Conservation (phyloP, 1,284 basidiomycete species). For the Phylloporus sp. region DNA sequence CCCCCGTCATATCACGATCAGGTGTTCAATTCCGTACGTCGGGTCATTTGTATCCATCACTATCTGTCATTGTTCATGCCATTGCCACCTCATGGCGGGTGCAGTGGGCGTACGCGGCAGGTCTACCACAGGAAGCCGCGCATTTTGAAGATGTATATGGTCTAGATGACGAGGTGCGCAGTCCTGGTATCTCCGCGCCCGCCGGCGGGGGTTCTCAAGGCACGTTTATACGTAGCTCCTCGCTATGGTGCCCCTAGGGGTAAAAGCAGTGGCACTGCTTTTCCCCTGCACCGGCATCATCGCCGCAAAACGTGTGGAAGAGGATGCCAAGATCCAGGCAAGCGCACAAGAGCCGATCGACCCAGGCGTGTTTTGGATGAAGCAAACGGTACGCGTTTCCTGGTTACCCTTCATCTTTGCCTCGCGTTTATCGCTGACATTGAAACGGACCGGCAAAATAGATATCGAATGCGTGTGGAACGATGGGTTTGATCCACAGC, state of each 20-base stretch:
- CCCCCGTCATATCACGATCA: slow-evolving; percentile 28
- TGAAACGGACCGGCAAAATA: neutral
- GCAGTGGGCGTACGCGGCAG: slow-evolving; percentile 82
- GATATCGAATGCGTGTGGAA: slow-evolving; percentile 91
- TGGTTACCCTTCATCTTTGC: neutral
- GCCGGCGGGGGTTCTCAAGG: neutral
- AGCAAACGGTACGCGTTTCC: slow-evolving; percentile 67
- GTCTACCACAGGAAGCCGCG: slow-evolving; percentile 64
- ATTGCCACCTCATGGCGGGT: neutral
- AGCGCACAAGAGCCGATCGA: slow-evolving; percentile 64
- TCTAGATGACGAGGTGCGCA: slow-evolving; percentile 72
- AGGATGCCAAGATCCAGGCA: slow-evolving; percentile 60
- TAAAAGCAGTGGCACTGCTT: slow-evolving; percentile 82
- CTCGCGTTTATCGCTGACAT: slow-evolving; percentile 14
- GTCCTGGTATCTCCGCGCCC: neutral
- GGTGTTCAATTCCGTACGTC: slow-evolving; percentile 61
- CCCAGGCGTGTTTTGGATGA: slow-evolving; percentile 74
- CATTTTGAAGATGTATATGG: slow-evolving; percentile 86
- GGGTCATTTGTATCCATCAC: neutral
- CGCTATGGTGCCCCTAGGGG: slow-evolving; percentile 70
- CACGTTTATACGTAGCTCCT: slow-evolving; percentile 59
- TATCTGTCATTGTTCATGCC: neutral
- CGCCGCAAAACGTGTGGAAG: slow-evolving; percentile 59
- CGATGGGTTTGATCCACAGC: slow-evolving; percentile 86
- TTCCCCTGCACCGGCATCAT: slow-evolving; percentile 74